phyloP scores from a whole-genome alignment of 257 asterid species.

The Vinca minor region DNA sequence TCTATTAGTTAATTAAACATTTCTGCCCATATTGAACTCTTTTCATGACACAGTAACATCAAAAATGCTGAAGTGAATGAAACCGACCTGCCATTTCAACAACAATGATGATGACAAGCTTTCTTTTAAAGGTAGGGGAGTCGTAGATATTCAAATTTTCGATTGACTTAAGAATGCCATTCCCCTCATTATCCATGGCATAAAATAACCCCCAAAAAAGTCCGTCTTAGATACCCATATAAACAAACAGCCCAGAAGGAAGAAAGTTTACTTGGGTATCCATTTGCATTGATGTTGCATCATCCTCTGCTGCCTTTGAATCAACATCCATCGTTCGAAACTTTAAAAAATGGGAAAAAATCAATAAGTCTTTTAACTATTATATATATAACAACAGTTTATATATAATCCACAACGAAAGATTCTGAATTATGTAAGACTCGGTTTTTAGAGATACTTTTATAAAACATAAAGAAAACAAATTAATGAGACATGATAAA shows the following conservation, averaged over 20 bases:
- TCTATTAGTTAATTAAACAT: slow-evolving; percentile 56
- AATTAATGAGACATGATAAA: no score
- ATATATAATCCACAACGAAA: no score
- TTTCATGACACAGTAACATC: neutral
- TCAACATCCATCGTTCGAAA: slow-evolving; percentile 35
- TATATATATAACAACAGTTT: no score
- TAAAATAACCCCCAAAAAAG: slow-evolving; percentile 10
- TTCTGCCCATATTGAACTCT: slow-evolving; percentile 13
- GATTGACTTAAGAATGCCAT: slow-evolving; percentile 46
- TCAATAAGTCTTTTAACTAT: no score
- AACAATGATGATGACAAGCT: slow-evolving; percentile 72
- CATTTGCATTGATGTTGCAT: slow-evolving; percentile 21
- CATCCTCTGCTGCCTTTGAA: slow-evolving; percentile 27
- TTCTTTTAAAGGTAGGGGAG: slow-evolving; percentile 61
- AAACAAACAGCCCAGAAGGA: neutral
- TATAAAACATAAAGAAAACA: no score
- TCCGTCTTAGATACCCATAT: neutral
- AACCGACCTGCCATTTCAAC: slow-evolving; percentile 98
- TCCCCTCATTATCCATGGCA: slow-evolving; percentile 37
- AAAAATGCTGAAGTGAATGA: neutral
- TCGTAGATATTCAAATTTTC: slow-evolving; percentile 42
- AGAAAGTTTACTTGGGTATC: slow-evolving; percentile 32
- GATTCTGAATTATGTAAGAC: no score
- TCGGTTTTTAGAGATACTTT: no score
- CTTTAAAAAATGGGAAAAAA: neutral